phyloP scores from a whole-genome alignment of 2,329 filamentous ascomycete genomes.

The Microsporum canis region DNA sequence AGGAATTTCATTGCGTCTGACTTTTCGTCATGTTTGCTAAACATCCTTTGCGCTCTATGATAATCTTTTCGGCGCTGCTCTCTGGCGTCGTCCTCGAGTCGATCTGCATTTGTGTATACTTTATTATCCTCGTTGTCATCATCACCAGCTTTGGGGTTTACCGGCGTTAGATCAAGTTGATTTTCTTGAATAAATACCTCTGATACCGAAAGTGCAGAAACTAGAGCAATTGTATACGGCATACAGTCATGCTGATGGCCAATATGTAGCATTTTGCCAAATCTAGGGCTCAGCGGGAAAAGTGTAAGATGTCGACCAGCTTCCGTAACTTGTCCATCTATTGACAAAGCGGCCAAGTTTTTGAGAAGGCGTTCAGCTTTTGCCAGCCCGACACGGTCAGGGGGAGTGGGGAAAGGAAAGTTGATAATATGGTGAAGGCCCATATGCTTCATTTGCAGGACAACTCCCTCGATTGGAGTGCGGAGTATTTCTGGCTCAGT shows the following conservation, averaged over 20 bases:
- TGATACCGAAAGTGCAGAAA: conserved; percentile 76
- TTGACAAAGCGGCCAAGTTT: conserved; percentile 69
- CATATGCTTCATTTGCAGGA: conserved; percentile 91
- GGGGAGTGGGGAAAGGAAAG: conserved; percentile 92
- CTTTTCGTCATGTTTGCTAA: conserved; percentile 68
- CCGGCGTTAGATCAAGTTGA: conserved; percentile 54
- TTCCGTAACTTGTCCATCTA: conserved; percentile 62
- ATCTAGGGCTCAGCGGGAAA: conserved; percentile 83
- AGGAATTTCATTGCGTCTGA: conserved; percentile 86
- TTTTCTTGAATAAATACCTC: conserved; percentile 79
- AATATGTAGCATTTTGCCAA: conserved; percentile 81
- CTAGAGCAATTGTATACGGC: conserved; percentile 75
- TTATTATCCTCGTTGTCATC: conserved; percentile 30
- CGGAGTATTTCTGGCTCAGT: conserved; percentile 78
- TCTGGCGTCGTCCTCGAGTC: conserved; percentile 58
- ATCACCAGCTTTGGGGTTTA: conserved; percentile 23
- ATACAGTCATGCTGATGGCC: conserved; percentile 73
- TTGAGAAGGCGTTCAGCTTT: conserved; percentile 77
- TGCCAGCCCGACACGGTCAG: conserved; percentile 61
- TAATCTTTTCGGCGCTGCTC: conserved; percentile 53
- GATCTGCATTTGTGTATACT: conserved; percentile 51
- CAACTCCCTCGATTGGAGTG: conserved; percentile 85
- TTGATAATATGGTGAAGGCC: conserved; percentile 79
- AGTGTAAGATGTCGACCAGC: conserved; percentile 71
- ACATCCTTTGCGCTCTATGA: conserved; percentile 63